phyloP scores from a whole-genome alignment of 805 yeast genomes.

The Ogataea dorogensis region DNA sequence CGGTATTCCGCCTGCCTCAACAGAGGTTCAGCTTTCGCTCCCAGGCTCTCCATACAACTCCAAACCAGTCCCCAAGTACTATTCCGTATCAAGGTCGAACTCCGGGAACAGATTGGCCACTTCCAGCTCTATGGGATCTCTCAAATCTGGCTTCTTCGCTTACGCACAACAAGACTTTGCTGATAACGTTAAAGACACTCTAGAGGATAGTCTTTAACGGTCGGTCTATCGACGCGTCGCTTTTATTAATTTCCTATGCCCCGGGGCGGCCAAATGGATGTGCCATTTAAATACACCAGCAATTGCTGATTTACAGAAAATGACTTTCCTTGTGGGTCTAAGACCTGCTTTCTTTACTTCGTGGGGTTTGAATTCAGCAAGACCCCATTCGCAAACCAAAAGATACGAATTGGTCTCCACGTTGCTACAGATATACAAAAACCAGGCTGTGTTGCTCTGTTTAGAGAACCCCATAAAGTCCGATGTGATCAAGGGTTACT shows the following conservation, averaged over 20 bases:
- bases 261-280: conserved; percentile 13
- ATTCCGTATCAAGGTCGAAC: background rate
- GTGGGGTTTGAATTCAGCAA: conserved; percentile 2
- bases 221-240: conserved; percentile 14
- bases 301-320: background rate
- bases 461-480: conserved; percentile 13
- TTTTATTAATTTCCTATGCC: conserved; percentile 2
- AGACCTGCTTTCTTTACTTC: conserved; percentile 9
- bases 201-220: background rate
- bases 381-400: conserved; percentile 1
- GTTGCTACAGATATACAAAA: conserved; percentile 8
- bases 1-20: conserved; percentile 5
- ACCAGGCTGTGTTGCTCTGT: conserved; percentile 11
- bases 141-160: conserved; percentile 1
- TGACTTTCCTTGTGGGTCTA: conserved; percentile 9
- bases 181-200: conserved; percentile 8
- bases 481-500: conserved; percentile 11
- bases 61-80: background rate
- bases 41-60: conserved; percentile 16
- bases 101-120: background rate
- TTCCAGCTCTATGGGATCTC: conserved; percentile 1
- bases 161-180: background rate
- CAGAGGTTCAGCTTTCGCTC: conserved; percentile 5
- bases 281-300: conserved; percentile 2
- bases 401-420: conserved; percentile 1